Conservation (phyloP, 1,284 basidiomycete genomes). For the Cryptococcus sp. region DNA sequence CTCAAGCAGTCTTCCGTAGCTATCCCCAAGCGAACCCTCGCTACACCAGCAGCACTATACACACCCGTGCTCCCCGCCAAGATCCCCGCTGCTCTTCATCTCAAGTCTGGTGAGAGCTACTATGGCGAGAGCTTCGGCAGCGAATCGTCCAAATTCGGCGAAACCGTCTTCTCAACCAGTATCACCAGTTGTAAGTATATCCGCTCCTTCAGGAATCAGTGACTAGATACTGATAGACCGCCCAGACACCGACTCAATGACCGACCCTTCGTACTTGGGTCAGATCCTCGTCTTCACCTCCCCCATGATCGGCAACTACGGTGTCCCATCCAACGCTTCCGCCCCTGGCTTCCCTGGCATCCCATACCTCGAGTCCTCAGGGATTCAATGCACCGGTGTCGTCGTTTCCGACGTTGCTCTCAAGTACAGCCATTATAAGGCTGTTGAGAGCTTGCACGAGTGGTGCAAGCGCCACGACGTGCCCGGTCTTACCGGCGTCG, state of each 20-base stretch:
- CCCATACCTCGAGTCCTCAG: slow-evolving; percentile 83
- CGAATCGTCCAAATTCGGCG: slow-evolving; percentile 83
- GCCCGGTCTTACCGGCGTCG: slow-evolving; percentile 93
- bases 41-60: slow-evolving; percentile 31
- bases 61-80: slow-evolving; percentile 48
- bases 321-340: slow-evolving; percentile 84
- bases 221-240: background rate
- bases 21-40: slow-evolving; percentile 25
- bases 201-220: background rate
- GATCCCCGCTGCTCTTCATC: slow-evolving; percentile 81
- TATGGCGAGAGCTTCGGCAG: slow-evolving; percentile 86
- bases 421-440: slow-evolving; percentile 91
- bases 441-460: slow-evolving; percentile 86
- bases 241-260: slow-evolving; percentile 97
- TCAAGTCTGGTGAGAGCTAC: slow-evolving; percentile 93
- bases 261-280: slow-evolving; percentile 96
- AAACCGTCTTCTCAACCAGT: slow-evolving; percentile 98
- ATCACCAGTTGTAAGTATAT: slow-evolving; percentile 85
- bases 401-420: slow-evolving; percentile 94
- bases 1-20: slow-evolving; percentile 11
- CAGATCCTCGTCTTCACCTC: slow-evolving; percentile 99
- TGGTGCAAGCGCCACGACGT: slow-evolving; percentile 92
- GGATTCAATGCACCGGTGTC: slow-evolving; percentile 88
- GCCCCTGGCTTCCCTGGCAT: slow-evolving; percentile 80
- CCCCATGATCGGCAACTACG: slow-evolving; percentile 98